phyloP scores from a whole-genome alignment of 2,329 filamentous ascomycete genomes.

The Fusarium sp. region DNA sequence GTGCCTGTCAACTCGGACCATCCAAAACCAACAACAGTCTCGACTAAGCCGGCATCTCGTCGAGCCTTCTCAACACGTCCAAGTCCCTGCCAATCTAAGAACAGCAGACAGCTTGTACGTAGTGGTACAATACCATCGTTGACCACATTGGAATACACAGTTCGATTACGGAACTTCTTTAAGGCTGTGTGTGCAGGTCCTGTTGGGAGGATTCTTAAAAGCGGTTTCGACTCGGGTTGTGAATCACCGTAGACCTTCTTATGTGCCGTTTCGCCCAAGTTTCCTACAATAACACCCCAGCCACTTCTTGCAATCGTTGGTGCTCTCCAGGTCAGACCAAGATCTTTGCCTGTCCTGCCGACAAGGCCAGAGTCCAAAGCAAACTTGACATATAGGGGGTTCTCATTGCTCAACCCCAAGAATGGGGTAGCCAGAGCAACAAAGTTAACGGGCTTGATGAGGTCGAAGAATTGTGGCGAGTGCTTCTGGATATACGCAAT shows the following conservation, averaged over 20 bases:
- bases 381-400: conserved; percentile 96
- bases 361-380: conserved; percentile 96
- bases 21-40: conserved; percentile 92
- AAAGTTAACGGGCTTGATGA: conserved; percentile 90
- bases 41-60: conserved; percentile 89
- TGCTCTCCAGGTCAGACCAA: conserved; percentile 93
- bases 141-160: conserved; percentile 95
- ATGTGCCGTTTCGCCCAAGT: conserved; percentile 67
- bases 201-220: conserved; percentile 88
- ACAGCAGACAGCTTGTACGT: conserved; percentile 94
- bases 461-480: conserved; percentile 88
- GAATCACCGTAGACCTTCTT: conserved; percentile 48
- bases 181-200: conserved; percentile 90
- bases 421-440: conserved; percentile 89
- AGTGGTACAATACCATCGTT: conserved; percentile 97
- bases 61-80: conserved; percentile 94
- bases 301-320: conserved; percentile 86
- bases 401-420: conserved; percentile 94
- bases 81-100: conserved; percentile 95
- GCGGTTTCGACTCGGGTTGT: conserved; percentile 84
- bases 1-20: conserved; percentile 90
- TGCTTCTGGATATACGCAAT: conserved; percentile 98
- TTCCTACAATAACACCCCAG: conserved; percentile 88
- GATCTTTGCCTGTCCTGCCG: conserved; percentile 93
- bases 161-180: conserved; percentile 88